Conservation (phyloP, 1,139 yeast genomes). For the Suhomyces taliae region DNA sequence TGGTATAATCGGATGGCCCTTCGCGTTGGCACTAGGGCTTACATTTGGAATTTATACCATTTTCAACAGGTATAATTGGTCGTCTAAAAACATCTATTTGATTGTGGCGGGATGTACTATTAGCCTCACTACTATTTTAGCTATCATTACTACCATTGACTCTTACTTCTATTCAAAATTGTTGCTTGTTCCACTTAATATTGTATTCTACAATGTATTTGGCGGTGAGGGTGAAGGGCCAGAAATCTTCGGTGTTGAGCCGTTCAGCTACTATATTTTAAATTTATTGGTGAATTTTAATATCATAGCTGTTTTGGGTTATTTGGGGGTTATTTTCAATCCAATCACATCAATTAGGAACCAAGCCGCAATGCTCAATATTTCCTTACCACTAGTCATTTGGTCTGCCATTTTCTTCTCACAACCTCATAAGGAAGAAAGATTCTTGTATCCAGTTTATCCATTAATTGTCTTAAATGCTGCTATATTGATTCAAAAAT, state of each 20-base stretch:
- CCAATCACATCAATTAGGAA: constrained; percentile 17
- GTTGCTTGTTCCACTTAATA: constrained; percentile 76
- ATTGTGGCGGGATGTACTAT: constrained; percentile 19
- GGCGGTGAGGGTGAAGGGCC: constrained; percentile 79
- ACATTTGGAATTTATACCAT: constrained; percentile 52
- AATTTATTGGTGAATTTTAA: constrained; percentile 78
- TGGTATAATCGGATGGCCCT: constrained; percentile 91
- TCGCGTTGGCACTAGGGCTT: constrained; percentile 62
- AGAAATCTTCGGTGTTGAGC: constrained; percentile 86
- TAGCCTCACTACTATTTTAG: constrained; percentile 29
- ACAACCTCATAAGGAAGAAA: constrained; percentile 93
- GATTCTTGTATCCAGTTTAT: constrained; percentile 85
- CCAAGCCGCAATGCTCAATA: constrained; percentile 11
- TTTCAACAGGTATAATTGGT: constrained; percentile 5
- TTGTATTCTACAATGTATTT: constrained; percentile 79
- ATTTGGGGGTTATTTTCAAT: constrained; percentile 35
- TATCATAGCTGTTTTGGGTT: constrained; percentile 49
- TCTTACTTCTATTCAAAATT: constrained; percentile 62
- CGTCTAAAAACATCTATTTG: constrained; percentile 9
- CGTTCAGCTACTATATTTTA: constrained; percentile 68
- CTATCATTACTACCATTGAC: constrained; percentile 51
- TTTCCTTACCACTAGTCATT: constrained; percentile 42
- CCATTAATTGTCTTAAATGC: constrained; percentile 66
- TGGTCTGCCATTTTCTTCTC: constrained; percentile 68
- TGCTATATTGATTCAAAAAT: constrained; percentile 47